phyloP scores from a whole-genome alignment of 163 green algal species.

The Chloroidium sp. region DNA sequence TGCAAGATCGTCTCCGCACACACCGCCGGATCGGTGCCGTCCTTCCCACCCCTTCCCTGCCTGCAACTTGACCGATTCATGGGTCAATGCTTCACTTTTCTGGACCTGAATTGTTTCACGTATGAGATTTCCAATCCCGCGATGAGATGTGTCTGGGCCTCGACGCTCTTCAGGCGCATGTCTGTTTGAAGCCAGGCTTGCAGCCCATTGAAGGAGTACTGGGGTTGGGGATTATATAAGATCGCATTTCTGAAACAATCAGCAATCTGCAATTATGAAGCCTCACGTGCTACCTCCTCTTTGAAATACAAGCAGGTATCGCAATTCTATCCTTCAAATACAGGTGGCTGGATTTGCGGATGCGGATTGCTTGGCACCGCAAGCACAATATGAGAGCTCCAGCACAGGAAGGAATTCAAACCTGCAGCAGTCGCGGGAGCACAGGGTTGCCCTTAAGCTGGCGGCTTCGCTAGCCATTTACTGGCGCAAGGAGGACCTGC shows the following conservation, averaged over 20 bases:
- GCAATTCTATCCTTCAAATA: background rate
- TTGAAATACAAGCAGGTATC: background rate
- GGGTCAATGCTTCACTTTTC: background rate
- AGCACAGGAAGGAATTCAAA: background rate
- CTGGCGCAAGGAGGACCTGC: constrained; percentile 9
- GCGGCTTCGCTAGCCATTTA: constrained; percentile 1
- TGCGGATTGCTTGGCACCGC: background rate
- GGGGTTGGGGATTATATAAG: background rate
- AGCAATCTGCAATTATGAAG: background rate
- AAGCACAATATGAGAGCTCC: background rate
- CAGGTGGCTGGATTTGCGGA: background rate
- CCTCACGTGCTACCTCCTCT: background rate
- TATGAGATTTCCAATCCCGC: too few species aligned
- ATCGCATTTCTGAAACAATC: background rate
- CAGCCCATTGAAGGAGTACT: background rate
- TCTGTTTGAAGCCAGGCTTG: background rate
- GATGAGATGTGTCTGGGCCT: too few species aligned
- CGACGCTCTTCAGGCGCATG: background rate
- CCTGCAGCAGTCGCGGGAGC: background rate
- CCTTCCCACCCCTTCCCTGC: too few species aligned
- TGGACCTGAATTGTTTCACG: too few species aligned
- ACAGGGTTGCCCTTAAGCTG: background rate
- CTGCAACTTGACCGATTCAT: background rate
- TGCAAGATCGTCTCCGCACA: background rate
- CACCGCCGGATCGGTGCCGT: background rate